Evolutionary conservation across 1,284 basidiomycete species (phyloP).

Genomic region (Microbotryum lychnidis-dioicae): DNA sequence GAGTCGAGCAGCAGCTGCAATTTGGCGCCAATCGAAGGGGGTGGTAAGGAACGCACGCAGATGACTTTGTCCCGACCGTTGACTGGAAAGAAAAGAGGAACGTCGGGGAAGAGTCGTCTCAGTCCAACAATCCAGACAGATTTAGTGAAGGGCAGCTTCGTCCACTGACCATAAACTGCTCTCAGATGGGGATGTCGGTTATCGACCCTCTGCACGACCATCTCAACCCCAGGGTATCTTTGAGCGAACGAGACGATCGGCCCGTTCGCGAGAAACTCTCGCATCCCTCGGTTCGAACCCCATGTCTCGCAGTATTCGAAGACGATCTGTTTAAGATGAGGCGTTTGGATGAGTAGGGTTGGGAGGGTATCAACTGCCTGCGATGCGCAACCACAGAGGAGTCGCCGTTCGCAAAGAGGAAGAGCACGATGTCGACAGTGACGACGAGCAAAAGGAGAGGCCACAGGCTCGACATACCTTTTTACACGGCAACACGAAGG

Average conservation of each 20-base stretch:
- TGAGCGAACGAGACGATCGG: slow-evolving; percentile 37
- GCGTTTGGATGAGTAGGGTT: too few relatives aligned
- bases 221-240: slow-evolving; percentile 43
- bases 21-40: slow-evolving; percentile 42
- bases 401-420: too few relatives aligned
- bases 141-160: not conserved
- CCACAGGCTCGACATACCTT: too few relatives aligned
- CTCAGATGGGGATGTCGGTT: slow-evolving; percentile 42
- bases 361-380: too few relatives aligned
- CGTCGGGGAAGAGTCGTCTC: not conserved
- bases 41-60: slow-evolving; percentile 43
- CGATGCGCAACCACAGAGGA: too few relatives aligned
- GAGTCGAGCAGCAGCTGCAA: slow-evolving; percentile 67
- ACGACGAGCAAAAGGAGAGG: too few relatives aligned
- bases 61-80: slow-evolving; percentile 47
- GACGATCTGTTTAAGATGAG: slow-evolving; percentile 46
- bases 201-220: slow-evolving; percentile 41
- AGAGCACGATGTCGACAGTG: too few relatives aligned
- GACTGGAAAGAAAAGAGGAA: slow-evolving; percentile 33
- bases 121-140: not conserved
- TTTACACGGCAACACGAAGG: too few relatives aligned
- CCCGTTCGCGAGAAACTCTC: slow-evolving; percentile 50
- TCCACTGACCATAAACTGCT: slow-evolving; percentile 43
- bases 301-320: slow-evolving; percentile 74
- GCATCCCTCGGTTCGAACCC: slow-evolving; percentile 61